These are phyloP conservation scores for Leccinum disarticulatum DNA, from an alignment of 768 basidiomycete species.

Conservation along the genomic window DNA sequence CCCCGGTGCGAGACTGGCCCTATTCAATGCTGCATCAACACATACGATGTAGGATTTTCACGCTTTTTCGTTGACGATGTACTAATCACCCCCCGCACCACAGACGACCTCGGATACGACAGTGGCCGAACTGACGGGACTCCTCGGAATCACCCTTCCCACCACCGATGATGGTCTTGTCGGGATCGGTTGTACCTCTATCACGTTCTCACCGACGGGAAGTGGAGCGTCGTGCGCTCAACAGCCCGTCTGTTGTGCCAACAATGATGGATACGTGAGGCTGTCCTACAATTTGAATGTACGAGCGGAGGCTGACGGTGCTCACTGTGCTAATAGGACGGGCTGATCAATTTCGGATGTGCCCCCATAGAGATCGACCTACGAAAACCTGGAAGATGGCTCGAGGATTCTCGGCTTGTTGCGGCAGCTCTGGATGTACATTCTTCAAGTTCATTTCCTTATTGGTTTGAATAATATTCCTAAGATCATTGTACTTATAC, in stretches of 20 bases:
- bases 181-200: slow-evolving; percentile 8
- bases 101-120: not conserved
- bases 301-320: not conserved
- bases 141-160: slow-evolving; percentile 1
- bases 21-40: slow-evolving; percentile 10
- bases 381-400: not conserved
- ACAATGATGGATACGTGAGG: slow-evolving; percentile 12
- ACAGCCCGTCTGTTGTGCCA: slow-evolving; percentile 20
- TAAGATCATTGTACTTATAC: not conserved
- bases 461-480: not conserved
- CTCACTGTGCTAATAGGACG: slow-evolving; percentile 3
- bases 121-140: not conserved
- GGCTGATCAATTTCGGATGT: slow-evolving; percentile 15
- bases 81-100: not conserved
- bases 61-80: not conserved
- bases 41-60: not conserved
- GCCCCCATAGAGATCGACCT: slow-evolving; percentile 3
- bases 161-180: not conserved
- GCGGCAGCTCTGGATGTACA: not conserved
- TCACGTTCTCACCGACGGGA: not conserved
- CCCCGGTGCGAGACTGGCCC: slow-evolving; percentile 14
- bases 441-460: not conserved
- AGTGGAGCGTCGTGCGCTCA: slow-evolving; percentile 5
- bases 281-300: not conserved
- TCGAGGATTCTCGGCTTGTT: not conserved